phyloP scores from a whole-genome alignment of 2,329 filamentous ascomycete genomes.

The Esteya vermicola region DNA sequence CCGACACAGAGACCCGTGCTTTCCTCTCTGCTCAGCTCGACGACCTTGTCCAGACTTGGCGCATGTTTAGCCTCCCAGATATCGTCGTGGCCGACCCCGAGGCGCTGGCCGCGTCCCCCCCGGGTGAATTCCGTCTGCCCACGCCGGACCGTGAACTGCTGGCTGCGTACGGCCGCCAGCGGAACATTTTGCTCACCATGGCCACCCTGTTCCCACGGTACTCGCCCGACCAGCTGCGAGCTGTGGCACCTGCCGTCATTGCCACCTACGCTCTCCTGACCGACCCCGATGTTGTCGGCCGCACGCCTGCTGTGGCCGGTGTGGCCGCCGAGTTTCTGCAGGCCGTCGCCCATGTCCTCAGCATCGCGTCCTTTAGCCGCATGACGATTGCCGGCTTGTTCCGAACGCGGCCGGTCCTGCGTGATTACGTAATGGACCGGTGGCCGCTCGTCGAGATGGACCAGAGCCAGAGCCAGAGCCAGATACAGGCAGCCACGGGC shows the following conservation, averaged over 20 bases:
- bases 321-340: constrained; percentile 14
- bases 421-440: constrained; percentile 10
- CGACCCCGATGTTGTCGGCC: constrained; percentile 17
- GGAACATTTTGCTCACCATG: constrained; percentile 17
- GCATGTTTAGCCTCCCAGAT: constrained; percentile 20
- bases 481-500: neutral
- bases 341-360: constrained; percentile 12
- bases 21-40: constrained; percentile 17
- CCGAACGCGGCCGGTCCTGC: constrained; percentile 8
- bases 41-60: constrained; percentile 27
- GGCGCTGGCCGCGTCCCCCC: neutral
- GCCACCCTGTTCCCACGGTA: constrained; percentile 21
- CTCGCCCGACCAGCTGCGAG: constrained; percentile 11
- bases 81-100: constrained; percentile 6
- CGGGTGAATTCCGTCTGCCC: constrained; percentile 8
- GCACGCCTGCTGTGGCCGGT: constrained; percentile 7
- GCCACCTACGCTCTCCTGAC: constrained; percentile 23
- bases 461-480: neutral
- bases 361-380: constrained; percentile 4
- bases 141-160: constrained; percentile 3
- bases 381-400: constrained; percentile 11
- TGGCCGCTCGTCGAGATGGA: constrained; percentile 4
- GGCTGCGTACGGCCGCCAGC: constrained; percentile 5
- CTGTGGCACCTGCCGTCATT: constrained; percentile 20
- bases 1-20: neutral